Conservation (phyloP, 31 red algal species). For the Porphyra umbilicalis region DNA sequence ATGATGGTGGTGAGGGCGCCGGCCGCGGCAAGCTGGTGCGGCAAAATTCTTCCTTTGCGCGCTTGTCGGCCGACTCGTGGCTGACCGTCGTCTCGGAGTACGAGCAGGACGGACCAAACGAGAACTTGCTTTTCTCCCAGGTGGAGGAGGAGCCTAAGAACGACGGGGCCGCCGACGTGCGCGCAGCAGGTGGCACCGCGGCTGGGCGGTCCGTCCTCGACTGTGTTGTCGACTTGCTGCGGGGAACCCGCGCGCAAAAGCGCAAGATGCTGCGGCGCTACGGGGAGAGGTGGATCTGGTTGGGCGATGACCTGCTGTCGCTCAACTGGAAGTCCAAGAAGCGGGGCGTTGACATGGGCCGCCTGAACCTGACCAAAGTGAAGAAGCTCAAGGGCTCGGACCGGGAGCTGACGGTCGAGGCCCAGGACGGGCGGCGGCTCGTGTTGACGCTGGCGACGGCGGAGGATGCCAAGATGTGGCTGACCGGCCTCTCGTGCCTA, state of each 20-base stretch:
- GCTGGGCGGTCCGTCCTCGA: slow-evolving; percentile 63
- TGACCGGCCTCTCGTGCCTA: slow-evolving; percentile 60
- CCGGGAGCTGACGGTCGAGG: slow-evolving; percentile 66
- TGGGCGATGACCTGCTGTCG: slow-evolving; percentile 62
- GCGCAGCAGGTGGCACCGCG: slow-evolving; percentile 33
- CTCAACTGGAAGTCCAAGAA: slow-evolving; percentile 75
- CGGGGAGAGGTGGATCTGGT: slow-evolving; percentile 78
- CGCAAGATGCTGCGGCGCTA: slow-evolving; percentile 51
- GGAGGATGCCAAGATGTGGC: slow-evolving; percentile 52
- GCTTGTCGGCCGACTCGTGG: slow-evolving; percentile 65
- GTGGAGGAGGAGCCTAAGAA: slow-evolving; percentile 60
- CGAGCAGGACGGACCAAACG: slow-evolving; percentile 52
- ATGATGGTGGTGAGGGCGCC: neutral
- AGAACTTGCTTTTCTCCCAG: slow-evolving; percentile 66
- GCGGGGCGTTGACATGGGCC: slow-evolving; percentile 20
- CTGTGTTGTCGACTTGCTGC: slow-evolving; percentile 68
- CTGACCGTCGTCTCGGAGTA: slow-evolving; percentile 69
- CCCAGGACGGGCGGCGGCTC: slow-evolving; percentile 29
- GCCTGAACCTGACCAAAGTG: slow-evolving; percentile 51
- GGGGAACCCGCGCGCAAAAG: slow-evolving; percentile 70
- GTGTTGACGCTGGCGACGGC: slow-evolving; percentile 36
- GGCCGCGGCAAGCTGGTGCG: slow-evolving; percentile 38
- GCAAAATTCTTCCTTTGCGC: slow-evolving; percentile 55
- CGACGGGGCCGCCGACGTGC: slow-evolving; percentile 32
- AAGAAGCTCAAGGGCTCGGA: slow-evolving; percentile 49